Evolutionary conservation across 1,284 basidiomycete genomes (phyloP).

Genomic region (Bjerkandera adusta): DNA sequence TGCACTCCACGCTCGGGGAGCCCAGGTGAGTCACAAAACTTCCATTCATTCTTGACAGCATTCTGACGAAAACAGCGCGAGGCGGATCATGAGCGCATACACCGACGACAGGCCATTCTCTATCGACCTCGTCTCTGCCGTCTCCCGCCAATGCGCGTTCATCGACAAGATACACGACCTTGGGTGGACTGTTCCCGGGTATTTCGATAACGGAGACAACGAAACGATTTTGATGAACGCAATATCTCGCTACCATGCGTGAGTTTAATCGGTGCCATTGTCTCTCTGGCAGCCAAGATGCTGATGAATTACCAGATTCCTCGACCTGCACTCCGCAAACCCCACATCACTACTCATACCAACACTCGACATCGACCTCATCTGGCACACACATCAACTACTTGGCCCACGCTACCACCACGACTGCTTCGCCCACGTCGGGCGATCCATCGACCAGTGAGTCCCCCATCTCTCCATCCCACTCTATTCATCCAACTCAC

Average conservation of each 20-base stretch:
- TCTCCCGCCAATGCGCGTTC: constrained; percentile 5
- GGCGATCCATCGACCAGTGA: constrained; percentile 35
- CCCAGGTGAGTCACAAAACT: too few relatives aligned
- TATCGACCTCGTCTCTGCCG: constrained; percentile 4
- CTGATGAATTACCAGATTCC: constrained; percentile 29
- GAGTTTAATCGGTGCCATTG: constrained; percentile 1
- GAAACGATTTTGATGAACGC: constrained; percentile 24
- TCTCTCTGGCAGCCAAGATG: neutral
- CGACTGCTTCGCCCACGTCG: constrained; percentile 32
- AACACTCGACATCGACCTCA: constrained; percentile 44
- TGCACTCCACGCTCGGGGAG: too few relatives aligned
- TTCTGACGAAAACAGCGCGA: too few relatives aligned
- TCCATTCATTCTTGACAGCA: too few relatives aligned
- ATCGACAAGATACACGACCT: constrained; percentile 10
- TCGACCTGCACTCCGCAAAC: constrained; percentile 38
- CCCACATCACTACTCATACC: constrained; percentile 34
- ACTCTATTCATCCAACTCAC: neutral
- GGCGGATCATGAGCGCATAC: constrained; percentile 10
- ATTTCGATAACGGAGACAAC: constrained; percentile 8
- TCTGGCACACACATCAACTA: constrained; percentile 49
- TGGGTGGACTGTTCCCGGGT: constrained; percentile 7
- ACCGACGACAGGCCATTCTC: constrained; percentile 8
- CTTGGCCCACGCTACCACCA: constrained; percentile 29
- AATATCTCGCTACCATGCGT: constrained; percentile 27
- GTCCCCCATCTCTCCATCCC: too few relatives aligned